Percentiles rank a stretch among this genome's conserved stretches.
Evolutionary conservation across 2,329 filamentous ascomycete genomes (phyloP).

Genomic region (Neurospora crassa): DNA sequence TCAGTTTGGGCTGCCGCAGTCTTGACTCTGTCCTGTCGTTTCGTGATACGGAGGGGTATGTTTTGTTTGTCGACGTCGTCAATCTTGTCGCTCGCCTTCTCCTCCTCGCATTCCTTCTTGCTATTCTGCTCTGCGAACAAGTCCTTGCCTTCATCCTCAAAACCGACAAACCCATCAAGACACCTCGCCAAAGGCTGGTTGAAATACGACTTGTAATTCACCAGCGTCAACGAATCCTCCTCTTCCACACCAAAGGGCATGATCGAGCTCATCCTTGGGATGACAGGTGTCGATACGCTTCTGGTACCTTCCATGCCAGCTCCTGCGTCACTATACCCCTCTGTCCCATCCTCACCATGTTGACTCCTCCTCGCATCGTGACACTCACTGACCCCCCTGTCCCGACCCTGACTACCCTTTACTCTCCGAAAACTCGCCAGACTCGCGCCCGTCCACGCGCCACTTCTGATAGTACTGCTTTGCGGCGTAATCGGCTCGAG

Average conservation of each 20-base stretch:
- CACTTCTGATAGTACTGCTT: background rate
- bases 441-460: background rate
- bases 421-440: background rate
- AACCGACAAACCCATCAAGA: slow-evolving; percentile 16
- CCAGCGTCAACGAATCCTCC: slow-evolving; percentile 24
- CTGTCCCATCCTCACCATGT: too few relatives aligned
- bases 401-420: background rate
- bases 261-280: background rate
- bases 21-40: background rate
- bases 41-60: background rate
- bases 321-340: background rate
- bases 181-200: slow-evolving; percentile 23
- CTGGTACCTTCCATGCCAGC: background rate
- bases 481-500: background rate
- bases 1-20: background rate
- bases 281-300: background rate
- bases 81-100: background rate
- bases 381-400: background rate
- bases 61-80: background rate
- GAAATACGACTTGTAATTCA: slow-evolving; percentile 26
- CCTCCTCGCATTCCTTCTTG: background rate
- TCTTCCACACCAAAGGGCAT: slow-evolving; percentile 8
- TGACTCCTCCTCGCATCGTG: background rate
- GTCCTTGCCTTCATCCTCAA: background rate
- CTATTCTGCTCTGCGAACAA: background rate